Base-by-base conservation (phyloP, 306 rosid genomes). In the Lotus japonicus region DNA sequence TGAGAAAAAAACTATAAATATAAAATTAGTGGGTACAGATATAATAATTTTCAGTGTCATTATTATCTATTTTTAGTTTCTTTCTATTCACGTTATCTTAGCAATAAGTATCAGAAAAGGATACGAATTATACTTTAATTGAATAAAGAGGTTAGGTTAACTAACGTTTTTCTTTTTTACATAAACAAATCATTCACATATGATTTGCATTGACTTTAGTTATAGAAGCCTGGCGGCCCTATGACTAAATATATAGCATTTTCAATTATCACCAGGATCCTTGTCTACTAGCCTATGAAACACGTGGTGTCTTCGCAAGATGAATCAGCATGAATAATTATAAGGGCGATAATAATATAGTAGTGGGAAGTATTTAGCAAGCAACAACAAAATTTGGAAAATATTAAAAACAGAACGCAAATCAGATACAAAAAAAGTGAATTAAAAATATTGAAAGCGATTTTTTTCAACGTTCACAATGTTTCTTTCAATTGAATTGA, bases 151-250 rank as follows among this genome's bases (percentile, higher is more conserved):
- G 49, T 51, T 75, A 51, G 80, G 64, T 75, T 58, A 50, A 12
- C 36, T 48, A 43, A 41, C 11, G 33, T 9, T 38, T 38, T 38
- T 38, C 42, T 38, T 28, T 17, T 53, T 48, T 50, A 2, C 31
- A 45, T 8, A 12, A 5, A 18, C 9, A 68, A 42, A 43, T 62
- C 44, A 61, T 64, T 65, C 67, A 15, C 36, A 45, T 64, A 70
- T 63, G 49, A 77, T 62, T 56, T 57, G 65, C 59, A 62, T 76
- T 76, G 75, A 76, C 80, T 60, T 68, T 52, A 11, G 65, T 51
- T 58, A 50, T 9, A 42, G 3, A 1, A 16, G 51, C 14, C 28
- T 52, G 33, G 9, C 66, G 44, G 62, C 15, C 57, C 68, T 49
- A 64, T 63, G 70, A 46, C 57, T 56, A 11, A 51, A 18, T 56